Evolutionary conservation across 768 basidiomycete genomes (phyloP), one percentile per base, ranked within the genome.

Genomic region (Leucosporidium scottii): DNA sequence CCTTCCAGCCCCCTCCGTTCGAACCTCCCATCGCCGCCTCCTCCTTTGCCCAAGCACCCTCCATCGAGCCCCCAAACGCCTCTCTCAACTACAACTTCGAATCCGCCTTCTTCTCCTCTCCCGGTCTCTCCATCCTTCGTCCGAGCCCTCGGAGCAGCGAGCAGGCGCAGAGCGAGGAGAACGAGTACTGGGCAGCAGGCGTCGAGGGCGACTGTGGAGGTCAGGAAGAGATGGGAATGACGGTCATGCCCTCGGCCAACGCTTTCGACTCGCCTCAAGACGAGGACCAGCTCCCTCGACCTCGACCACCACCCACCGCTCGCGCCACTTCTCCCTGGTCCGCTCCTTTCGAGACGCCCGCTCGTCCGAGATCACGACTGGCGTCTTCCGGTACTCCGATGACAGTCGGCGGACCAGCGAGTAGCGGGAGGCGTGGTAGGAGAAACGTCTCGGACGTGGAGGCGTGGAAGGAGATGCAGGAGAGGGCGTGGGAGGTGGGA

Each of bases 401-500:
- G 25, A 3, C 9, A 31, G 58, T 28, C 59, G 49, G 0, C 39
- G n/a, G 39, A 53, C 13, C 21, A 21, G 44, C 39, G 39, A 59
- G 39, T 27, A 39, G 56, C 13, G 56, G 56, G 31, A 25, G 58
- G 10, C 48, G 65, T 3, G 25, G 54, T 18, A 39, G 59, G 31
- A 51, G 61, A 12, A 4, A 27, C 18, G 27, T 71, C 48, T 28
- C 58, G 23, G 67, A 63, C 5, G 59, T 72, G 10, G 72, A 73
- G 34, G 72, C 72, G 8, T 73, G 72, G 72, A 54, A 53, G 31
- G 68, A 69, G 64, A 73, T 73, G 72, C 72, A 73, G 56, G 72
- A 69, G 61, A 65, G 69, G 23, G 72, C 72, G 1, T 73, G 68
- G 68, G 47, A 50, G 8, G 66, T 67, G 13, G 72, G 68, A 1